Base-by-base conservation (phyloP, 106 monocot genomes). In the Platanthera zijinensis region DNA sequence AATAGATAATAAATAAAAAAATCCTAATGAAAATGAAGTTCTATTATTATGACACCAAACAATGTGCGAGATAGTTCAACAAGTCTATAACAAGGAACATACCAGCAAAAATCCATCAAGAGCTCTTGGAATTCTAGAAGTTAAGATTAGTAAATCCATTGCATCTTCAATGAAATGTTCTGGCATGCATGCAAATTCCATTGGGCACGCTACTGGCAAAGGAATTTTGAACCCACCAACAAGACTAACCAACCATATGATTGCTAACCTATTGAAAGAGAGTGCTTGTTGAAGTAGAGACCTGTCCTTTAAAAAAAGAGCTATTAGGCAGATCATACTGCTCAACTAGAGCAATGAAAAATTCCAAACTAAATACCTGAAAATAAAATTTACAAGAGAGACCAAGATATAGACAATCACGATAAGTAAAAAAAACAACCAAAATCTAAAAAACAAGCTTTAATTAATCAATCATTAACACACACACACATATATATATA, bases 181-280 rank as follows among this genome's bases (percentile, higher is more conserved):
- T 17, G 94, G 97, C 86, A 97, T 84, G 77, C 89, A 94, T n/a
- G 97, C 91, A 76, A 97, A 94, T 83, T 88, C 83, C 93, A 87
- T 91, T 32, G 97, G 97, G 72, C 91, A 97, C 5, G 78, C 67
- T 72, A 83, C 76, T 74, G 94, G 97, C 78, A 97, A 76, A 51
- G 94, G 97, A 93, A 97, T 94, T 85, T 89, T 86, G 82, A 89
- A 89, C 51, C 97, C 97, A 50, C 97, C 97, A 76, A 94, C 89
- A 72, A 91, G 88, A 70, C 76, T 71, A 50, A 84, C 86, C 84
- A 92, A 80, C 97, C 97, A 97, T 69, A 81, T 63, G 74, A 97
- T 82, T 14, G 91, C 87, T 62, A 97, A 80, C 82, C 91, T 91
- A 82, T 97, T 94, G 77, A 89, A 97, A 76, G 97, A 89, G 74